A percentile compares a stretch with the other conserved stretches of the same genome.
These are phyloP conservation scores for Aotearoamyces nothofagi DNA, from an alignment of 2,329 filamentous ascomycete species.

Conservation along the genomic window DNA sequence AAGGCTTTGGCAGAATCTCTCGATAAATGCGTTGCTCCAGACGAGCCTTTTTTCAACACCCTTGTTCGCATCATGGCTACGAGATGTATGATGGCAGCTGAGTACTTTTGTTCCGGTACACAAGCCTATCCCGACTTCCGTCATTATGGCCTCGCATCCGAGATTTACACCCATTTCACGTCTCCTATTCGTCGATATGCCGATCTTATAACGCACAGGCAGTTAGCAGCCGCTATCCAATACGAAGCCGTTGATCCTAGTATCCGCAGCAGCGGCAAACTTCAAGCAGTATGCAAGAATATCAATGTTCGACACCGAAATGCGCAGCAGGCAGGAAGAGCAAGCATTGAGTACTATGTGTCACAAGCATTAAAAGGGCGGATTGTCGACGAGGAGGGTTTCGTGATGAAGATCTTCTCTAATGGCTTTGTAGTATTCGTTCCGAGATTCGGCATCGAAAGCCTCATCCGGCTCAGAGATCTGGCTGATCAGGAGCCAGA, in stretches of 20 bases:
- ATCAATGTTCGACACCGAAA: slow-evolving; percentile 97
- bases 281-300: slow-evolving; percentile 93
- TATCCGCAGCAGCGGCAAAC: slow-evolving; percentile 65
- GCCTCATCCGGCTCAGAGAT: slow-evolving; percentile 74
- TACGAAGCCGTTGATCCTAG: slow-evolving; percentile 78
- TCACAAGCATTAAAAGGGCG: slow-evolving; percentile 81
- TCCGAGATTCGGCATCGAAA: slow-evolving; percentile 88
- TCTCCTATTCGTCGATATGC: slow-evolving; percentile 94
- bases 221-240: slow-evolving; percentile 87
- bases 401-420: slow-evolving; percentile 92
- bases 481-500: slow-evolving; percentile 65
- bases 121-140: slow-evolving; percentile 89
- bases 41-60: slow-evolving; percentile 95
- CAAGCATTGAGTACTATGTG: slow-evolving; percentile 94
- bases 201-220: slow-evolving; percentile 86
- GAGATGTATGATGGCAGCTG: slow-evolving; percentile 96
- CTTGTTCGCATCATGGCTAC: slow-evolving; percentile 95
- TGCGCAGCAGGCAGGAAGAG: slow-evolving; percentile 85
- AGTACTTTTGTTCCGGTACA: slow-evolving; percentile 93
- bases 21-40: slow-evolving; percentile 64
- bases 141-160: slow-evolving; percentile 89
- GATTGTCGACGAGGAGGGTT: slow-evolving; percentile 71
- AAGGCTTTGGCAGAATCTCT: slow-evolving; percentile 89
- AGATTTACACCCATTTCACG: slow-evolving; percentile 98
- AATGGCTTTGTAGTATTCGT: slow-evolving; percentile 97